Evolutionary conservation across 805 yeast genomes (phyloP), one percentile per base, ranked within the genome.

Genomic region (Metschnikowia bowlesiae): DNA sequence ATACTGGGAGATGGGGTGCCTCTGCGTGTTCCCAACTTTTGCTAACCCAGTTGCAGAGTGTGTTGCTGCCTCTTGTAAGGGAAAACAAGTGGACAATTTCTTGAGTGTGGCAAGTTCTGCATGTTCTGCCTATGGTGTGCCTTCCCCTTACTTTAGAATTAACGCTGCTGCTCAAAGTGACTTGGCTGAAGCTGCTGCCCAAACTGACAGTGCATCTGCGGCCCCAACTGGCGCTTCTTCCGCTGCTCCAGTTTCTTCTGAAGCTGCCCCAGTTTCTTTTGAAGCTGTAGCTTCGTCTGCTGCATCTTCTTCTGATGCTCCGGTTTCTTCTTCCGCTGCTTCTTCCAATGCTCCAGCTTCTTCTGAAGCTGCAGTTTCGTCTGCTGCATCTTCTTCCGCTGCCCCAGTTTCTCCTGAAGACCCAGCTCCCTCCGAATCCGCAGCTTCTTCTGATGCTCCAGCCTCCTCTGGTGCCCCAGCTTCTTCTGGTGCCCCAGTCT

Each of bases 131-230:
- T 48, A 48, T 28, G 50, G 53, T 18, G 56, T 46, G 8, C 44
- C 52, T 6, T 35, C 54, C 14, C 54, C 55, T 70, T 34, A 59
- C 63, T 50, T 59, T 62, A 14, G 68, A 18, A 31, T 26, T 36
- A 39, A 48, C 28, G 47, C 50, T 8, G 37, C 50, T 9, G 52
- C 47, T 10, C 42, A 41, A 13, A 34, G 51, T 14, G 32, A 8
- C 8, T 41, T 48, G 46, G 35, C 49, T 8, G 33, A 31, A 11
- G 49, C 57, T 22, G 38, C 49, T 13, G 42, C 53, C 11, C 44
- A 35, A 13, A 41, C 47, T 32, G 10, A 6, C 34, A 11, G 34
- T 4, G 22, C 22, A 3, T 22, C 22, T 22, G 22, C 22, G 22
- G 22, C 22, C 22, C 22, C 22, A 22, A 22, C 49, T 18, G 46